Percentiles rank a stretch among this genome's conserved stretches.
These are phyloP conservation scores for Lichtheimia corymbifera DNA, from an alignment of 371 early-diverging fungal species.

Conservation along the genomic window DNA sequence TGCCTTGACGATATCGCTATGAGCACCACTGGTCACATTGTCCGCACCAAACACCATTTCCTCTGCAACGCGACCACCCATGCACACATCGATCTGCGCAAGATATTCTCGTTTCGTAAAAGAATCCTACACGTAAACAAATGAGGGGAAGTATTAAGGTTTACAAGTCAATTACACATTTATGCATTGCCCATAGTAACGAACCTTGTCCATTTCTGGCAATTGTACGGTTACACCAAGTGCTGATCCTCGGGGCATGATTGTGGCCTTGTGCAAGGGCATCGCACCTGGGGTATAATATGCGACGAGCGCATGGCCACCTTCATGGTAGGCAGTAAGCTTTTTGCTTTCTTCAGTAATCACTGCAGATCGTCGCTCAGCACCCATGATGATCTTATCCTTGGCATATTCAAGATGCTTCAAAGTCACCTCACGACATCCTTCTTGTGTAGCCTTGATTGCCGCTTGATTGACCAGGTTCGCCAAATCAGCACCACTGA, in stretches of 20 bases:
- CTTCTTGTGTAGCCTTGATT: conserved; percentile 87
- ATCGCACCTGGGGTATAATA: conserved; percentile 93
- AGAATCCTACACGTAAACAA: conserved; percentile 49
- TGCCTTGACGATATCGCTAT: conserved; percentile 90
- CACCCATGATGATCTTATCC: conserved; percentile 97
- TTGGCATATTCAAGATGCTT: conserved; percentile 94
- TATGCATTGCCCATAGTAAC: neutral
- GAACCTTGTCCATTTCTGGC: conserved; percentile 90
- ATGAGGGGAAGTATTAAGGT: neutral
- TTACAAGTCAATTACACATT: neutral
- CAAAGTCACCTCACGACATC: conserved; percentile 67
- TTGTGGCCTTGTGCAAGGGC: conserved; percentile 98
- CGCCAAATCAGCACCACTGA: conserved; percentile 97
- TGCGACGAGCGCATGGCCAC: conserved; percentile 96
- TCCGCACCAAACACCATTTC: conserved; percentile 92
- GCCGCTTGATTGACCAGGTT: conserved; percentile 96
- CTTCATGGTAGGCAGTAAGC: conserved; percentile 97
- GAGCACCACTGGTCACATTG: conserved; percentile 94
- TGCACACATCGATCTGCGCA: conserved; percentile 93
- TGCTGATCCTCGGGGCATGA: conserved; percentile 94
- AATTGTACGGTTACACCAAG: conserved; percentile 93
- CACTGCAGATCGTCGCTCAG: conserved; percentile 90
- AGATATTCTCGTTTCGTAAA: conserved; percentile 81
- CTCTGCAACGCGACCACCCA: conserved; percentile 98
- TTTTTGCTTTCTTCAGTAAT: conserved; percentile 86